These are phyloP conservation scores for Umbelopsis sp. DNA, from an alignment of 192 early-diverging fungal genomes.

Conservation along the genomic window DNA sequence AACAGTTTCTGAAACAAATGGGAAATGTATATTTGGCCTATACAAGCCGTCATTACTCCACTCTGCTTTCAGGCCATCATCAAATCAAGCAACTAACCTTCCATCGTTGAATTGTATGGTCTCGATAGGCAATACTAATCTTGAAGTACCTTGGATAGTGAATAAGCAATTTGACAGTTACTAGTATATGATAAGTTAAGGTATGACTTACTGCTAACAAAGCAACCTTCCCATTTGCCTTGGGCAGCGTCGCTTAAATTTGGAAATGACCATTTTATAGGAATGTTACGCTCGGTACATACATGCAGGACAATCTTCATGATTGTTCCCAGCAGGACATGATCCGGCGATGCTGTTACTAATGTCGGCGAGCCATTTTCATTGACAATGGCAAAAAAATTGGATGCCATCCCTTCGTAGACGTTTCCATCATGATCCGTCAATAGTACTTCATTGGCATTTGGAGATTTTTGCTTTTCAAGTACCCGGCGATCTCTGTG, in stretches of 20 bases:
- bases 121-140: slow-evolving; percentile 56
- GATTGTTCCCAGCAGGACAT: slow-evolving; percentile 67
- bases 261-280: slow-evolving; percentile 56
- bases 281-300: slow-evolving; percentile 57
- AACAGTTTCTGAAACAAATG: neutral
- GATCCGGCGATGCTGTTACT: slow-evolving; percentile 58
- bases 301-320: slow-evolving; percentile 56
- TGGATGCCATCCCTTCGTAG: slow-evolving; percentile 73
- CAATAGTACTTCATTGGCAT: slow-evolving; percentile 64
- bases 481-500: slow-evolving; percentile 52
- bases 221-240: slow-evolving; percentile 64
- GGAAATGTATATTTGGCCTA: neutral
- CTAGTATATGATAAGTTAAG: neutral
- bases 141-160: slow-evolving; percentile 49
- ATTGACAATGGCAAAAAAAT: slow-evolving; percentile 59
- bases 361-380: slow-evolving; percentile 31
- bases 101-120: slow-evolving; percentile 44
- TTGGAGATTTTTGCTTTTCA: slow-evolving; percentile 39
- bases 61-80: neutral
- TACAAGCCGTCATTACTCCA: neutral
- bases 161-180: neutral
- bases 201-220: slow-evolving; percentile 59
- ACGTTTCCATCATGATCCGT: slow-evolving; percentile 54
- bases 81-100: slow-evolving; percentile 29
- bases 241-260: slow-evolving; percentile 39